Evolutionary conservation across 2,329 filamentous ascomycete genomes (phyloP), one percentile per base, ranked within the genome.

Genomic region (Fusarium pseudocircinatum): DNA sequence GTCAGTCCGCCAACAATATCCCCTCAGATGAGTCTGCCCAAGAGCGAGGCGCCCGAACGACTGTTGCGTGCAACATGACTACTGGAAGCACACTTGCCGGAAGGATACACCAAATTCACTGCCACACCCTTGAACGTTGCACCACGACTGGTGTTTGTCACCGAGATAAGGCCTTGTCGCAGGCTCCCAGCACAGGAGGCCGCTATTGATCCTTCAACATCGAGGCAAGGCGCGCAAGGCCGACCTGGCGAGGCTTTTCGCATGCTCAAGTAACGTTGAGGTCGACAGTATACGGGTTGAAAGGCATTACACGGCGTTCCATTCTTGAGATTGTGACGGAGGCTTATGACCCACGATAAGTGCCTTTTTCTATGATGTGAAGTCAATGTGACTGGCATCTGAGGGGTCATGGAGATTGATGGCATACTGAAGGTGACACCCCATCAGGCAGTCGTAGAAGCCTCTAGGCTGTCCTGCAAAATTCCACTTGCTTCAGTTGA

Each of bases 101-200:
- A 28, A 20, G 20, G 47, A n/a, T 36, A 32, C 30, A 56, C 22
- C 5, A 15, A 24, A 13, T 22, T 36, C 37, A 20, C 43, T 20
- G 28, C 24, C 12, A 36, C 26, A n/a, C 13, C 12, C 9, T 12
- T 9, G 9, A 15, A 40, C 13, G 61, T 70, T 53, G 43, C 36
- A 58, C 32, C 7, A 22, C 0, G 9, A 26, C 15, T 11, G 22
- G 22, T 46, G 20, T 43, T 40, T 57, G n/a, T 22, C 39, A 36
- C 68, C 49, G 61, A 67, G 36, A 36, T 36, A 20, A 39, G 53
- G 49, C 67, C 67, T 61, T 36, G 46, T 7, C 4, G 26, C 18
- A 14, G 8, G n/a, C 20, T 60, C 39, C n/a, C n/a, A 30, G 39
- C 26, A 39, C 7, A 4, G 0, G 24, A 12, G 12, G 7, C 3